Conservation (phyloP, 1,284 basidiomycete species). For the Ceratobasidium sp. region DNA sequence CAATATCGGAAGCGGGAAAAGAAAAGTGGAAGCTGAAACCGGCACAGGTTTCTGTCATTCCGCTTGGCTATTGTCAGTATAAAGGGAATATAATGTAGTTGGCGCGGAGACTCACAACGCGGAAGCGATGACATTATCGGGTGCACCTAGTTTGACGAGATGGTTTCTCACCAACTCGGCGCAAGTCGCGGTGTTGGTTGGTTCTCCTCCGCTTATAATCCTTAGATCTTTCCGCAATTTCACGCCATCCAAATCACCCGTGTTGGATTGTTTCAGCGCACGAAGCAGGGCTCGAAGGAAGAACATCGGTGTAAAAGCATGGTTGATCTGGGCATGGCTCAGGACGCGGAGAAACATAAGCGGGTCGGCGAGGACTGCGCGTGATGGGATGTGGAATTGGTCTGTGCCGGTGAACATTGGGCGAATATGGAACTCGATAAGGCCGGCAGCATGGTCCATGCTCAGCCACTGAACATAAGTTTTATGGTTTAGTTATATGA, state of each 20-base stretch:
- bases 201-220: conserved; percentile 19
- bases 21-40: conserved; percentile 8
- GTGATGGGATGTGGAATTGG: conserved; percentile 8
- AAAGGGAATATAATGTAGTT: too few species aligned
- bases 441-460: conserved; percentile 18
- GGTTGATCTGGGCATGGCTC: conserved; percentile 6
- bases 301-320: conserved; percentile 22
- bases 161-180: not conserved
- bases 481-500: not conserved
- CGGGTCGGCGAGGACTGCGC: not conserved
- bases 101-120: not conserved
- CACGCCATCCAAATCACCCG: not conserved
- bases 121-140: not conserved
- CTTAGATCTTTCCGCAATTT: not conserved
- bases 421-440: conserved; percentile 17
- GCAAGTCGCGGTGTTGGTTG: not conserved
- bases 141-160: not conserved
- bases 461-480: conserved; percentile 2
- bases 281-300: not conserved
- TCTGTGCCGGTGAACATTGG: conserved; percentile 4
- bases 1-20: conserved; percentile 10
- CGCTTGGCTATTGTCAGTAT: not conserved
- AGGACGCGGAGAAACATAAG: not conserved
- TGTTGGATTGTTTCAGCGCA: not conserved
- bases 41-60: conserved; percentile 3